These are phyloP conservation scores for Hypoxylon fuscum DNA, from an alignment of 495 filamentous ascomycete genomes.

Conservation along the genomic window DNA sequence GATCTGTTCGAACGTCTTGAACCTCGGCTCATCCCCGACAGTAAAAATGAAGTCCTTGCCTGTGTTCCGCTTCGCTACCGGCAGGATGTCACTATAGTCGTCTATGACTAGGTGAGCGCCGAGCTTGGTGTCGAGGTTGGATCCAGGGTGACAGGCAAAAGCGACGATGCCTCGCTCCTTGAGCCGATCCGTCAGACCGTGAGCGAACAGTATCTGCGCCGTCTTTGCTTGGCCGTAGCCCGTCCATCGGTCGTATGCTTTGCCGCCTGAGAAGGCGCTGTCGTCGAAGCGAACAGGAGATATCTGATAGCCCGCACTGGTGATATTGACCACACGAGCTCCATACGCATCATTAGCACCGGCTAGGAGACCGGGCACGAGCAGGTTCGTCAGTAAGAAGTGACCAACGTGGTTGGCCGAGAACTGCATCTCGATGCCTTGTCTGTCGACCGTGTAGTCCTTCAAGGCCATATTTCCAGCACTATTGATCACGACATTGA, in stretches of 20 bases:
- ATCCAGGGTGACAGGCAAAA: slow-evolving; percentile 53
- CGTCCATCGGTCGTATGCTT: slow-evolving; percentile 51
- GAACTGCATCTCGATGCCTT: slow-evolving; percentile 57
- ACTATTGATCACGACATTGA: slow-evolving; percentile 63
- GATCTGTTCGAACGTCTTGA: slow-evolving; percentile 24
- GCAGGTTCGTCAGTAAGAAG: slow-evolving; percentile 50
- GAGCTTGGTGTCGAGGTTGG: slow-evolving; percentile 11
- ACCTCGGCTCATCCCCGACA: slow-evolving; percentile 14
- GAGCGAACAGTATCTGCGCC: slow-evolving; percentile 58
- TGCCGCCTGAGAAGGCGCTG: slow-evolving; percentile 46
- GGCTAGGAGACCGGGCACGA: slow-evolving; percentile 43
- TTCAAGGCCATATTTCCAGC: slow-evolving; percentile 64
- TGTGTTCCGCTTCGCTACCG: slow-evolving; percentile 15
- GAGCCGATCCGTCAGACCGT: slow-evolving; percentile 47
- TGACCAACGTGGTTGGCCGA: slow-evolving; percentile 29
- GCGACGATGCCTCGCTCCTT: slow-evolving; percentile 35
- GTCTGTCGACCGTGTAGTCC: slow-evolving; percentile 26
- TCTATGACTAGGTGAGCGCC: slow-evolving; percentile 13
- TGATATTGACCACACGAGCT: slow-evolving; percentile 53
- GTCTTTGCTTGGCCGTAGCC: slow-evolving; percentile 60
- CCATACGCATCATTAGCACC: slow-evolving; percentile 21
- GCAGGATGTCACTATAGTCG: slow-evolving; percentile 17
- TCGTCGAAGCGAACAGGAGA: slow-evolving; percentile 47
- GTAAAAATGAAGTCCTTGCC: slow-evolving; percentile 21
- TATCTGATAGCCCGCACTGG: slow-evolving; percentile 36